Base-by-base conservation (phyloP, 371 early-diverging fungal genomes). In the Nematocida sp. region DNA sequence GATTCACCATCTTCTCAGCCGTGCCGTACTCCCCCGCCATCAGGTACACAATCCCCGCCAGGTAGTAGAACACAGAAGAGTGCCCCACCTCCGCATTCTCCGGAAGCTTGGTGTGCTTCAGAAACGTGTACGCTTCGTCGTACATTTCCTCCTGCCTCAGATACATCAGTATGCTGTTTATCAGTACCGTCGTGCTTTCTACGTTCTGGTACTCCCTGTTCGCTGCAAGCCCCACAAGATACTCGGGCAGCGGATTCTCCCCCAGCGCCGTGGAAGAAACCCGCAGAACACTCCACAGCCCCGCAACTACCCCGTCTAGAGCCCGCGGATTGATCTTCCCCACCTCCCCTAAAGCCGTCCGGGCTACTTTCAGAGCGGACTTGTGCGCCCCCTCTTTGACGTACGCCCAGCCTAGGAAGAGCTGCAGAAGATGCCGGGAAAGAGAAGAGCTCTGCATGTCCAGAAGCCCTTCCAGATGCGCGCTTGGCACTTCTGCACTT, bases 61-160 rank as follows among this genome's bases (percentile, higher is more conserved):
- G 51, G 60, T 70, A 70, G 41, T 60, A 41, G 52, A 60, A 70
- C 2, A 70, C 31, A 21, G 74, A 57, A 17, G 58, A 70, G 40
- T 70, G 48, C 23, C 48, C 48, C 23, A 70, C 62, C 57, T 70
- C 60, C 8, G 74, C 60, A 1, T 29, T 60, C 13, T 58, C 50
- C 2, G 67, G 58, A 19, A 67, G 60, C 3, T 5, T 56, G 17
- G 63, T 62, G 17, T 63, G 67, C 5, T 36, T 60, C 31, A 70
- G 21, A 23, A 70, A 70, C 3, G 51, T 62, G 32, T 70, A 49
- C 37, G 74, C 60, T 32, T 70, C 74, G 34, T 58, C 58, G 51
- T 60, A 70, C 63, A 62, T n/a, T 19, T 48, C n/a, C 19, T 43
- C 49, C 13, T 53, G 25, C 13, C 60, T 19, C 0, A 70, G 27